These are phyloP conservation scores for Phytophthora pistaciae DNA, from an alignment of 352 stramenopile genomes.

Conservation along the genomic window DNA sequence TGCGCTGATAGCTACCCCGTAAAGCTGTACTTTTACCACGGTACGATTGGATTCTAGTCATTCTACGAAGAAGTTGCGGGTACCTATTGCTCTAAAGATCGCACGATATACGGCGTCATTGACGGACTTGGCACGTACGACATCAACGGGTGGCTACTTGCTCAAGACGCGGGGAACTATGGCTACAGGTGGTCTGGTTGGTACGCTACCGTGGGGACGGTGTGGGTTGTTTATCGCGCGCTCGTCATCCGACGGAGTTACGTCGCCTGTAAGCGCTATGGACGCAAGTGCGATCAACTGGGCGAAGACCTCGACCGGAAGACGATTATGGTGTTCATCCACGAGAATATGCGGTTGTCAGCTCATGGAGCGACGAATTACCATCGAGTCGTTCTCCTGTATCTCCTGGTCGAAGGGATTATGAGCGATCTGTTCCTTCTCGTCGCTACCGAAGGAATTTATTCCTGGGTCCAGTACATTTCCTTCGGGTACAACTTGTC, in stretches of 20 bases:
- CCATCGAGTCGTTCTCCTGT: constrained; percentile 28
- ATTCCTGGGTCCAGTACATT: constrained; percentile 23
- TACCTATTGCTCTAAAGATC: background rate
- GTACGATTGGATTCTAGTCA: background rate
- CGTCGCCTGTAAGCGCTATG: constrained; percentile 22
- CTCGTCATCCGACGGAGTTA: constrained; percentile 23
- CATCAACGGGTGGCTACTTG: background rate
- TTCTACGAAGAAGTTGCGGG: background rate
- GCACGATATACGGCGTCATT: background rate
- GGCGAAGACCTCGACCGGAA: constrained; percentile 11
- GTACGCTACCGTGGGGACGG: constrained; percentile 11
- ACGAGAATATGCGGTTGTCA: constrained; percentile 31
- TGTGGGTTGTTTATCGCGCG: constrained; percentile 13
- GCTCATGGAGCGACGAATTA: constrained; percentile 34
- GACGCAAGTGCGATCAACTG: background rate
- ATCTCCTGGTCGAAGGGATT: constrained; percentile 30
- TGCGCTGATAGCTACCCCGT: background rate
- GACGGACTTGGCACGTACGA: background rate
- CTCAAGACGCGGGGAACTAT: background rate
- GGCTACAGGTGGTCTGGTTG: constrained; percentile 8
- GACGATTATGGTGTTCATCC: constrained; percentile 28
- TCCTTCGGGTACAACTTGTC: constrained; percentile 41
- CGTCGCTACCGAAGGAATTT: constrained; percentile 22
- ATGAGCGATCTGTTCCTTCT: constrained; percentile 42
- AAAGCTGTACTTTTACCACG: background rate